These are phyloP conservation scores for Stylosanthes scabra DNA, from an alignment of 331 rosid species.

Conservation along the genomic window DNA sequence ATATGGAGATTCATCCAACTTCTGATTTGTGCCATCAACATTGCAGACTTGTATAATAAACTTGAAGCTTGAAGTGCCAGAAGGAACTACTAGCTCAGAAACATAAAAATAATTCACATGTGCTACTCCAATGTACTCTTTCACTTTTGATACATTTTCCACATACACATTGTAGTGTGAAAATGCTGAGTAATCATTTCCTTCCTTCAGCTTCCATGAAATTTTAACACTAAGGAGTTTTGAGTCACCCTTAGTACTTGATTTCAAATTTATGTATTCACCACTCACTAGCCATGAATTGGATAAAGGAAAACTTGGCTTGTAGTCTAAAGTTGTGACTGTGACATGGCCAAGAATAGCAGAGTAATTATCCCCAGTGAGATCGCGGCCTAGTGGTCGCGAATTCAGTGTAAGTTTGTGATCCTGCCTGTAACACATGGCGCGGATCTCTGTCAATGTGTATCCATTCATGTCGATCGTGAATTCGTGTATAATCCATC, in stretches of 20 bases:
- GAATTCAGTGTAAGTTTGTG: conserved; percentile 36
- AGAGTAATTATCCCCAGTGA: conserved; percentile 44
- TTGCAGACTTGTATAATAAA: conserved; percentile 69
- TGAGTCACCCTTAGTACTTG: conserved; percentile 46
- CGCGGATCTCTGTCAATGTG: conserved; percentile 58
- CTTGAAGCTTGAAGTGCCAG: conserved; percentile 53
- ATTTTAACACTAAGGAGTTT: conserved; percentile 64
- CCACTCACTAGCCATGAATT: conserved; percentile 72
- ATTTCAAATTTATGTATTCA: conserved; percentile 59
- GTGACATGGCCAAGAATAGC: conserved; percentile 78
- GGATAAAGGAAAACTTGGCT: conserved; percentile 53
- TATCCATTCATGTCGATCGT: conserved; percentile 59
- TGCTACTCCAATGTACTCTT: conserved; percentile 73
- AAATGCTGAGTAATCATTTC: conserved; percentile 34
- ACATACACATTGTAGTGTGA: conserved; percentile 65
- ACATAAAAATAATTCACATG: conserved; percentile 70
- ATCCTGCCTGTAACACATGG: conserved; percentile 55
- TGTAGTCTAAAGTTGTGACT: conserved; percentile 46
- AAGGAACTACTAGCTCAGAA: conserved; percentile 57
- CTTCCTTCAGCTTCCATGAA: conserved; percentile 70
- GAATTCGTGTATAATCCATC: conserved; percentile 66
- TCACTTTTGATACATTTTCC: conserved; percentile 45
- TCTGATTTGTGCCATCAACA: conserved; percentile 73
- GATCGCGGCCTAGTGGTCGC: conserved; percentile 25
- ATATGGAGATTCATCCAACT: conserved; percentile 66